Evolutionary conservation across 805 yeast species (phyloP), one percentile per base, ranked within the genome.

Genomic region (Clavispora carvajalis): DNA sequence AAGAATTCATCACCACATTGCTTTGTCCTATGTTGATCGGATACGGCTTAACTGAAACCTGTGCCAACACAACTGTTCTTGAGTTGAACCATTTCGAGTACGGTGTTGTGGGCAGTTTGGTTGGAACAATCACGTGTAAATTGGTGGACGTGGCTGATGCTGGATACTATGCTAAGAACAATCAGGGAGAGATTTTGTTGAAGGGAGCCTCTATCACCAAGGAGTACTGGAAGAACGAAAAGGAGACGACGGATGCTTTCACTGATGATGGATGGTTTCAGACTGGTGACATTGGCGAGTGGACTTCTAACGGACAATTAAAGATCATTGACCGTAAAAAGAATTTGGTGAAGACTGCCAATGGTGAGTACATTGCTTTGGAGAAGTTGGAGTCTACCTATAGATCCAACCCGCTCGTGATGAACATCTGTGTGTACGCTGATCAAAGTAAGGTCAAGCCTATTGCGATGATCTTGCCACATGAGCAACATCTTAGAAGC

Each of bases 281-380:
- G 60, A 93, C 98, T 24, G 99, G 99, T 64, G 99, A 93, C 63
- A 88, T 93, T 64, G 96, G 91, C 59, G 89, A 87, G 71, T 88
- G 96, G 95, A 76, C 90, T 33, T 45, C 79, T 21, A 74, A 72
- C 49, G 98, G 98, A 50, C 82, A 79, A 43, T 73, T 93, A 58
- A 79, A 76, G 59, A 72, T 93, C 46, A 85, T 93, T 61, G 99
- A 93, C 69, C 85, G 99, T 62, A 86, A 80, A 73, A 93, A 93
- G 80, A 93, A 93, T 63, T 74, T 93, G 65, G 95, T 93, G 54
- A 93, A 93, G 76, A 93, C 99, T 15, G 74, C 78, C 56, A 91
- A 93, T 62, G 99, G 99, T 67, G 99, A 93, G 71, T 93, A 93
- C 66, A 87, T 93, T 63, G 99, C 99, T 4, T 75, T 93, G 56